Evolutionary conservation across 106 monocot genomes (phyloP), one percentile per base, ranked within the genome.

Genomic region (Allium cepa): DNA sequence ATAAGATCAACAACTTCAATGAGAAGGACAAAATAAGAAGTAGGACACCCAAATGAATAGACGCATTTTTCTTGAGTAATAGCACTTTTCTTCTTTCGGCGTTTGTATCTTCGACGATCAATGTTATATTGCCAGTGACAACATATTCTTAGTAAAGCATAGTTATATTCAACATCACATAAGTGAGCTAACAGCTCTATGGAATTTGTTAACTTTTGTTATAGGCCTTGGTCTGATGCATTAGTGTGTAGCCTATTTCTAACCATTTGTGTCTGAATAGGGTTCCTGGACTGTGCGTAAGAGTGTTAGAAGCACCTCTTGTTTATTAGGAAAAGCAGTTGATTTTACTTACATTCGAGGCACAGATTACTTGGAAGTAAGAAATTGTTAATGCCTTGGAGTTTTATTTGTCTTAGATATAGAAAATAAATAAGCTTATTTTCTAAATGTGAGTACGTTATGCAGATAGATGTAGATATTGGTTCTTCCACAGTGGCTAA

Each of bases 251-350:
- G 53, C 36, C 17, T 56, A 17, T 18, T 46, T 69, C 9, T 13
- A 17, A 59, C 47, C 52, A 9, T 67, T 22, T n/a, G 9, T 15
- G 61, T 18, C 63, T 69, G 16, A 68, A 47, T 64, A 99, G 99
- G 99, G 99, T 11, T 99, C 93, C 5, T 99, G 93, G 99, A 99
- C 93, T 70, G 99, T 99, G 62, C 87, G 99, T 13, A 93, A 99
- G 59, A 99, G 99, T 81, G 99, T 99, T 71, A 90, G 93, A 66
- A 99, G 83, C 75, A 85, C 90, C 5, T 87, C 93, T 60, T 99
- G 99, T 65, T 75, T 99, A 48, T 69, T 93, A 53, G 99, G 93
- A 7, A 99, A 93, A 74, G 99, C 99, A 11, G 90, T 99, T 56
- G 99, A 99, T 70, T 85, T 83, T 60, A 85, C 87, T 22, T 99